These are phyloP conservation scores for Stephania japonica DNA, from an alignment of 164 flowering plant genomes.

Conservation along the genomic window DNA sequence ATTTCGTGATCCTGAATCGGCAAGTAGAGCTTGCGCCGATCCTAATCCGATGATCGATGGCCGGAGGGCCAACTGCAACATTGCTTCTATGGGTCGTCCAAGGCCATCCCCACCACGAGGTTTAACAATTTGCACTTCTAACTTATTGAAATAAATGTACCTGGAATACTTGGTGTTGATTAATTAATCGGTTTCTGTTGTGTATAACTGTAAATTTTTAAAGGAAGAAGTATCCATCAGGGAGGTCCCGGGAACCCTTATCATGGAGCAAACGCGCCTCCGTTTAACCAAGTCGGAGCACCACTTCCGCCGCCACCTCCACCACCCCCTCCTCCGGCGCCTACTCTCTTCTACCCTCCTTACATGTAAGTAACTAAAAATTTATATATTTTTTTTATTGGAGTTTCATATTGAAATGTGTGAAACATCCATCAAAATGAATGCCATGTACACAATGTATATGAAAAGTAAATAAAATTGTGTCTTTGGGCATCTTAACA, in stretches of 20 bases:
- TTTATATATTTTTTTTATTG: neutral
- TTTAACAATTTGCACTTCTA: constrained; percentile 10
- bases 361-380: neutral
- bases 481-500: too few species aligned
- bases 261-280: constrained; percentile 13
- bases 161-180: too few species aligned
- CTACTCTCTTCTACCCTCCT: neutral
- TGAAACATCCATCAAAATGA: too few species aligned
- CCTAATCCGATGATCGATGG: constrained; percentile 90
- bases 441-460: too few species aligned
- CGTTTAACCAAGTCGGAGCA: constrained; percentile 6
- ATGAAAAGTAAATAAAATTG: too few species aligned
- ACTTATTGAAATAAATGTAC: too few species aligned
- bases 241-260: constrained; percentile 23
- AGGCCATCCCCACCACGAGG: constrained; percentile 85
- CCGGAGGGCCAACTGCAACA: constrained; percentile 85
- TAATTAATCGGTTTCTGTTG: too few species aligned
- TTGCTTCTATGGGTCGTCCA: constrained; percentile 84
- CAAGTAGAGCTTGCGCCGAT: constrained; percentile 66
- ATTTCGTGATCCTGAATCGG: constrained; percentile 87
- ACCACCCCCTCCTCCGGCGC: neutral
- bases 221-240: neutral
- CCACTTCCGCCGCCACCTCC: constrained; percentile 1
- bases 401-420: too few species aligned
- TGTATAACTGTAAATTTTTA: neutral